A percentile compares a stretch with the other conserved stretches of the same genome.
Evolutionary conservation across 495 filamentous ascomycete genomes (phyloP).

Genomic region (Cladorrhinum samala): DNA sequence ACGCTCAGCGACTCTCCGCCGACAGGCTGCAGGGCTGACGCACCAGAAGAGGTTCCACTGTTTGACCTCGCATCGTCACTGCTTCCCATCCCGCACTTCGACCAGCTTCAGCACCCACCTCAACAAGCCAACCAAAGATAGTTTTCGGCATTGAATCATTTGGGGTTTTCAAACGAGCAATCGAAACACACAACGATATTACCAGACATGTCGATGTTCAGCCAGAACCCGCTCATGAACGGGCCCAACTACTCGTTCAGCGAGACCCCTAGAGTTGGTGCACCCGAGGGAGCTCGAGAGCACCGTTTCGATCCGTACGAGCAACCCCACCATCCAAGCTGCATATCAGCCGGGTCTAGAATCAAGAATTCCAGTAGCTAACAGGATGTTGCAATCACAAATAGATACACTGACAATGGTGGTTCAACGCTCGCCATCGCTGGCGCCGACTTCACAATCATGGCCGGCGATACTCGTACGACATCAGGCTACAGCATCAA

Average conservation of each 20-base stretch:
- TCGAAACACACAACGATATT: too few relatives aligned
- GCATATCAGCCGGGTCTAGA: too few relatives aligned
- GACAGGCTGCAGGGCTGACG: slow-evolving; percentile 49
- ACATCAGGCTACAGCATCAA: slow-evolving; percentile 98
- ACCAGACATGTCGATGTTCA: slow-evolving; percentile 50
- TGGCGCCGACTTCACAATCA: slow-evolving; percentile 86
- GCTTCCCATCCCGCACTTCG: slow-evolving; percentile 5
- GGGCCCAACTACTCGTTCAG: slow-evolving; percentile 55
- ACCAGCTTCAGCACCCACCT: slow-evolving; percentile 1
- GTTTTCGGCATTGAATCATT: too few relatives aligned
- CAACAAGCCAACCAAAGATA: neutral
- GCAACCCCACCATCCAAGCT: neutral
- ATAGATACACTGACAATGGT: slow-evolving; percentile 93
- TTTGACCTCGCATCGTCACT: neutral
- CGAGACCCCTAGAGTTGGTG: slow-evolving; percentile 40
- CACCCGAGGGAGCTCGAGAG: slow-evolving; percentile 48
- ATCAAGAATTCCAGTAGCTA: too few relatives aligned
- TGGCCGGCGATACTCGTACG: slow-evolving; percentile 92
- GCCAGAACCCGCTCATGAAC: slow-evolving; percentile 56
- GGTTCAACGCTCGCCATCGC: slow-evolving; percentile 94
- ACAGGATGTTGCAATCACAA: slow-evolving; percentile 10
- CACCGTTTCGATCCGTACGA: slow-evolving; percentile 92
- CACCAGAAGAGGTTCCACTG: slow-evolving; percentile 24
- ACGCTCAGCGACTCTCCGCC: neutral
- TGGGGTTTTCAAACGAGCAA: too few relatives aligned